Base-by-base conservation (phyloP, 148 eudicot species). In the Fallopia convolvulus region DNA sequence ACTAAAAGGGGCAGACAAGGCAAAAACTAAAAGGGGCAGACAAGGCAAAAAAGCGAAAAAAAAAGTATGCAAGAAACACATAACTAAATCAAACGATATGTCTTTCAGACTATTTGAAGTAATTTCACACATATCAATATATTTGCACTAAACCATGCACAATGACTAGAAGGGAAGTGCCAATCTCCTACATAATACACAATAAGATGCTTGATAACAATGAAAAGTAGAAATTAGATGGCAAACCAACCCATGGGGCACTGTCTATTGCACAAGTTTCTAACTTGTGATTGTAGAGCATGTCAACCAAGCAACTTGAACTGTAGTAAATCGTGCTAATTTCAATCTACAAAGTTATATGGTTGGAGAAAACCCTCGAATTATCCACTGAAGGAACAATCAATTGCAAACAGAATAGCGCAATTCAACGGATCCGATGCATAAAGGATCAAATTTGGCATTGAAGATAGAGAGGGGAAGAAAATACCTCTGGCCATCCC, bases 401-500 rank as follows among this genome's bases (percentile, higher is more conserved):
- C 39, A 36, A 2, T 3, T 36, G 39, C 39, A 36, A 36, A 2
- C 39, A 36, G 39, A 36, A 36, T 23, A 21, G 33, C 32, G n/a
- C n/a, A n/a, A n/a, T n/a, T n/a, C n/a, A n/a, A n/a, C n/a, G 23
- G 66, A 23, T 20, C 30, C 7, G 32, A 71, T 72, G 18, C 21
- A 72, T 50, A 72, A 72, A 72, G 15, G 15, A 40, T 26, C 30
- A 26, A 26, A 26, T 26, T 26, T 26, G 30, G 1, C 30, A 40
- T 56, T 53, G 18, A 5, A 53, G 23, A 53, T 53, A 17, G 23
- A 53, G 60, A n/a, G 60, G 7, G 2, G 60, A 12, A 21, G 65
- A 11, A 33, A 5, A 13, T 77, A 88, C 93, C 92, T 89, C 82
- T 92, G 86, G 48, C 86, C 90, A 52, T 90, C 93, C 26, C 42